Percentiles rank a stretch among this genome's conserved stretches.
Conservation (phyloP, 805 yeast species). For the Teunomyces funiuensis region DNA sequence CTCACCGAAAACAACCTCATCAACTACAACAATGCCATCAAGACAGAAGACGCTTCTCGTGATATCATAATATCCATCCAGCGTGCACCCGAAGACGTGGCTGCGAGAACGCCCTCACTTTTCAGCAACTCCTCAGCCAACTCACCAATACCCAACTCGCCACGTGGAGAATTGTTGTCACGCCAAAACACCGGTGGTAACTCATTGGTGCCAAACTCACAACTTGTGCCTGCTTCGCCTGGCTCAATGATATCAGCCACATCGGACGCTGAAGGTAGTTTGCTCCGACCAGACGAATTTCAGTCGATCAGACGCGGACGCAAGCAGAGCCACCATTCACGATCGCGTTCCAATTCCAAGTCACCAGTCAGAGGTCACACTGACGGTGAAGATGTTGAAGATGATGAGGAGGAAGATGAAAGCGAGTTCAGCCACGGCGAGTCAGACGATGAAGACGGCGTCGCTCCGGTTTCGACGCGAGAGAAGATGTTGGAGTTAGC, state of each 20-base stretch:
- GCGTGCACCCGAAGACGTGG: conserved; percentile 37
- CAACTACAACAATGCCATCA: conserved; percentile 16
- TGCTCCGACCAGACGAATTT: conserved; percentile 38
- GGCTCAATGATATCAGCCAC: background rate
- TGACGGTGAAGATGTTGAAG: conserved; percentile 24
- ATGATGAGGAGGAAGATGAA: conserved; percentile 11
- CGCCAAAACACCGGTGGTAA: conserved; percentile 12
- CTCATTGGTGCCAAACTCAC: conserved; percentile 16
- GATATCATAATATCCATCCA: conserved; percentile 21
- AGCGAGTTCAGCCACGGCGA: conserved; percentile 9
- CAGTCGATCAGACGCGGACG: conserved; percentile 44
- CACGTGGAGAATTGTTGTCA: conserved; percentile 27
- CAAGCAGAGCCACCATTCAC: conserved; percentile 28
- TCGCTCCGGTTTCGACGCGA: conserved; percentile 29
- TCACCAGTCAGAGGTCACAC: conserved; percentile 19
- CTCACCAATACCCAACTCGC: conserved; percentile 33
- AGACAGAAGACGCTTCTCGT: conserved; percentile 8
- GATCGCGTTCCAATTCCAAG: conserved; percentile 30
- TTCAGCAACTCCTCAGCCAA: conserved; percentile 50
- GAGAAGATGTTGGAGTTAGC: conserved; percentile 70
- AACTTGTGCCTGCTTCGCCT: conserved; percentile 12
- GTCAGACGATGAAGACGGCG: conserved; percentile 5
- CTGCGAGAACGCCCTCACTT: conserved; percentile 53
- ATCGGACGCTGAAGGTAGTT: conserved; percentile 5
- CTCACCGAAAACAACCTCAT: conserved; percentile 17